Evolutionary conservation across 108 stramenopile species (phyloP), one percentile per base, ranked within the genome.

Genomic region (Pinguiococcus pyrenoidosus): DNA sequence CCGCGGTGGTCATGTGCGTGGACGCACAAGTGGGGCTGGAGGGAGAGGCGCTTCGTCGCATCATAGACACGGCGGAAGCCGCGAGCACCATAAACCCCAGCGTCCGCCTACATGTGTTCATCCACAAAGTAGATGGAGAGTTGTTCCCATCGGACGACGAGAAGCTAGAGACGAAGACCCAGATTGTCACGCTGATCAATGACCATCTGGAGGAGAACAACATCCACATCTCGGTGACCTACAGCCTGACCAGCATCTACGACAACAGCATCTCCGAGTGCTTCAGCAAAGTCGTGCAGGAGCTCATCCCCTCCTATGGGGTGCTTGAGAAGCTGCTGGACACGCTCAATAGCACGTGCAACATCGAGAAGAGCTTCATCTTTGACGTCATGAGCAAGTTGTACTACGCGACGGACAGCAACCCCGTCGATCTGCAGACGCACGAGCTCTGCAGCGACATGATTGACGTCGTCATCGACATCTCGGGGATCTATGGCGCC

Each of bases 51-150:
- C 21, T 23, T 0, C 25, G 18, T 22, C 34, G 55, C 25, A 83
- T 99, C 37, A 85, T 82, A 2, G 86, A 82, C 30, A 84, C 84
- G 5, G 85, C 93, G 12, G 72, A 73, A 5, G 37, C 72, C n/a
- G 94, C 89, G 2, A 52, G 83, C 2, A 37, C 64, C 7, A 70
- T 82, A 41, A 94, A 94, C 64, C 91, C 92, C 17, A 53, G 69
- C 46, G 81, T 97, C 46, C 51, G 70, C 26, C 57, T 95, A 38
- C 92, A 96, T 54, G 87, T 99, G 1, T 95, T 99, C 62, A 85
- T 99, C 29, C 91, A 99, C 84, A 99, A 99, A 71, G 92, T 96
- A 8, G 98, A 99, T 59, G 98, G 98, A 10, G 98, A 99, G 57
- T 57, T 94, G 21, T 94, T 94, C 68, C 62, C 95, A 45, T 82